A percentile compares a stretch with the other conserved stretches of the same genome.
These are phyloP conservation scores for Mortierella claussenii DNA, from an alignment of 192 early-diverging fungal genomes.

Conservation along the genomic window DNA sequence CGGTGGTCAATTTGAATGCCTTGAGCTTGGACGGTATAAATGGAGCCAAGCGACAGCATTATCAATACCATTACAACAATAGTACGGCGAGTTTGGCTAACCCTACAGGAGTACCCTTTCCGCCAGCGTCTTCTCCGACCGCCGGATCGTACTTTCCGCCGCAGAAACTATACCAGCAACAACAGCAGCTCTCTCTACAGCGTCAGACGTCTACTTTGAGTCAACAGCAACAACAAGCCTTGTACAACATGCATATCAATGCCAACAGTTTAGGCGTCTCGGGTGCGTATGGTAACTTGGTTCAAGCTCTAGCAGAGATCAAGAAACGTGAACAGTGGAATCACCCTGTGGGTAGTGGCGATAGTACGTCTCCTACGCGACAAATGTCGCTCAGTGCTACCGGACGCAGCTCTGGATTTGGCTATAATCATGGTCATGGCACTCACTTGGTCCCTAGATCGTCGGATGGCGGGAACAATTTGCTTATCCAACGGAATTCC, in stretches of 20 bases:
- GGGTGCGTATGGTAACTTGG: slow-evolving; percentile 39
- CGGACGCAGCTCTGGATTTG: slow-evolving; percentile 4
- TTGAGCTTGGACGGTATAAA: background rate
- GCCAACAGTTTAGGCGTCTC: slow-evolving; percentile 45
- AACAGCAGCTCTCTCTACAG: slow-evolving; percentile 17
- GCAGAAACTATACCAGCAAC: slow-evolving; percentile 8
- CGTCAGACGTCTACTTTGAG: slow-evolving; percentile 16
- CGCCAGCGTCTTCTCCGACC: background rate
- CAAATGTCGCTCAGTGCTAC: slow-evolving; percentile 16
- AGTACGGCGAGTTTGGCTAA: slow-evolving; percentile 11
- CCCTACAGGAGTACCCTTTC: background rate
- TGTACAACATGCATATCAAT: slow-evolving; percentile 45
- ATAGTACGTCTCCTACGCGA: background rate
- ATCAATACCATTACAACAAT: background rate
- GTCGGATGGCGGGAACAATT: background rate
- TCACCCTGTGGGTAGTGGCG: background rate
- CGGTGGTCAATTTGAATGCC: slow-evolving; percentile 8
- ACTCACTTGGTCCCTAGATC: background rate
- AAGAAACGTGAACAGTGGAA: slow-evolving; percentile 15
- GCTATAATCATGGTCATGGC: no score
- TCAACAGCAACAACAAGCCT: slow-evolving; percentile 33
- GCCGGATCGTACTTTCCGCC: slow-evolving; percentile 11
- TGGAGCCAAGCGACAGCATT: background rate
- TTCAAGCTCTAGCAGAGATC: slow-evolving; percentile 35
- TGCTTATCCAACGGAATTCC: background rate